phyloP scores from a whole-genome alignment of 257 asterid genomes.

The Rhazya stricta region DNA sequence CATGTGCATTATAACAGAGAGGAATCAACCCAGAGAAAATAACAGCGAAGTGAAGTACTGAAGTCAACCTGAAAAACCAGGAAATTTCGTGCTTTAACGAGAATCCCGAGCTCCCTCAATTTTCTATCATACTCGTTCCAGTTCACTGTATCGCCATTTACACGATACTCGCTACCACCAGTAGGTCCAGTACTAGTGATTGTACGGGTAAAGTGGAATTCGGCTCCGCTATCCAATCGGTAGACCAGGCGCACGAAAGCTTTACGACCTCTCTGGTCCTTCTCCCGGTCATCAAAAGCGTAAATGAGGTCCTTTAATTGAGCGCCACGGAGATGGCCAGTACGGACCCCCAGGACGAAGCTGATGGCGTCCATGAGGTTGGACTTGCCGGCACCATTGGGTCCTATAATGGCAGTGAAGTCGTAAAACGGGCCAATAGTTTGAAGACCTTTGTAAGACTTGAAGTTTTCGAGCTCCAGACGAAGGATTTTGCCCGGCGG shows the following conservation, averaged over 20 bases:
- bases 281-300: slow-evolving; percentile 81
- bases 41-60: background rate
- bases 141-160: slow-evolving; percentile 51
- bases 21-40: background rate
- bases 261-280: slow-evolving; percentile 73
- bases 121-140: slow-evolving; percentile 75
- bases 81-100: slow-evolving; percentile 92
- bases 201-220: slow-evolving; percentile 73
- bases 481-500: slow-evolving; percentile 76
- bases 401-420: slow-evolving; percentile 93
- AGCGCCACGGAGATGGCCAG: slow-evolving; percentile 94
- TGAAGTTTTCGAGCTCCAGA: slow-evolving; percentile 81
- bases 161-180: slow-evolving; percentile 82
- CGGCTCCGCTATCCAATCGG: slow-evolving; percentile 58
- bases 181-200: slow-evolving; percentile 70
- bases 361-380: slow-evolving; percentile 98
- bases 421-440: slow-evolving; percentile 86
- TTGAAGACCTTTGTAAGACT: slow-evolving; percentile 89
- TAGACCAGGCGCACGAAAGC: slow-evolving; percentile 79
- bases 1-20: background rate
- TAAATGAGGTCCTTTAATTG: slow-evolving; percentile 80
- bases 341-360: slow-evolving; percentile 95
- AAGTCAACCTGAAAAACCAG: slow-evolving; percentile 81
- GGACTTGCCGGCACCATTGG: slow-evolving; percentile 97
- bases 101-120: slow-evolving; percentile 78